These are phyloP conservation scores for Paramecium octaurelia DNA, from an alignment of 73 alveolate species.

Conservation along the genomic window DNA sequence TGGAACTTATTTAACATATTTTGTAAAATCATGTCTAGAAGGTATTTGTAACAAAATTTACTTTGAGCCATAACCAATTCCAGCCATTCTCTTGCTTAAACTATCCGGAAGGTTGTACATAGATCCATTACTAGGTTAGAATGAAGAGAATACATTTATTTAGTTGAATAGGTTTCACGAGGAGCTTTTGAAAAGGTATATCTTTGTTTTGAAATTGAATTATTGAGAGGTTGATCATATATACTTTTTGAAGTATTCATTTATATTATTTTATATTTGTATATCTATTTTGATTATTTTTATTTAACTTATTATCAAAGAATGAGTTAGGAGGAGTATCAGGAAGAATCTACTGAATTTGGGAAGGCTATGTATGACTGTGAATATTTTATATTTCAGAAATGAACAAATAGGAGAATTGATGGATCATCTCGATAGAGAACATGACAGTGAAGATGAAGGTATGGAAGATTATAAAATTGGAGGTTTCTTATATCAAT, in stretches of 20 bases:
- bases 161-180: not conserved
- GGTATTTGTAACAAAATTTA: not conserved
- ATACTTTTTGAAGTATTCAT: not conserved
- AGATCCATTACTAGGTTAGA: not conserved
- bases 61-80: conserved; percentile 26
- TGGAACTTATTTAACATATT: not conserved
- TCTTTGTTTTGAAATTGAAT: conserved; percentile 12
- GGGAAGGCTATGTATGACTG: not conserved
- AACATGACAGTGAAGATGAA: conserved; percentile 90
- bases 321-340: not conserved
- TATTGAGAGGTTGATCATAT: not conserved
- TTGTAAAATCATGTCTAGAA: not conserved
- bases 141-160: not conserved
- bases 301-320: not conserved
- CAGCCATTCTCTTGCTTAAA: conserved; percentile 37
- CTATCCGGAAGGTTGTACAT: not conserved
- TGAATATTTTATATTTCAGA: not conserved
- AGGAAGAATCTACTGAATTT: not conserved
- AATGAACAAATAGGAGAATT: conserved; percentile 48
- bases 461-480: conserved; percentile 89
- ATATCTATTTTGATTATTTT: not conserved
- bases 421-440: conserved; percentile 54
- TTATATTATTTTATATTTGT: not conserved
- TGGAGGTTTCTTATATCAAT: conserved; percentile 68
- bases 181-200: not conserved